Base-by-base conservation (phyloP, 1,139 yeast genomes). In the Kluyveromyces sp. region DNA sequence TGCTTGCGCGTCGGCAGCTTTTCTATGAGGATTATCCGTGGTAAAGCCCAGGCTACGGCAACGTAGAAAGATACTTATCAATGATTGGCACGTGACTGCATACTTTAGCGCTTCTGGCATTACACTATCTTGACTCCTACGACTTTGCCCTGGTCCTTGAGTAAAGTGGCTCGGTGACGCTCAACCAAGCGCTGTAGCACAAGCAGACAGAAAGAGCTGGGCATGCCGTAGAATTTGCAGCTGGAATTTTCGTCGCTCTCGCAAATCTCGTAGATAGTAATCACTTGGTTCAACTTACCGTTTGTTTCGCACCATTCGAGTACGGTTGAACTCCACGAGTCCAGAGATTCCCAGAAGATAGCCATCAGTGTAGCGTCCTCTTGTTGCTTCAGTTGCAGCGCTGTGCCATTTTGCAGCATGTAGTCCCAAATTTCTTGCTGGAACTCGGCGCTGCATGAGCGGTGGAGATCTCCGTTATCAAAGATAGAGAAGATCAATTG, bases 241-340 rank as follows among this genome's bases (percentile, higher is more conserved):
- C 73, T 71, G 3, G 66, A 55, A 0, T 79, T 76, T 35, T 75
- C 65, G 32, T 84, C 94, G 55, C 86, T 84, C 48, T 77, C 75
- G 0, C 70, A 56, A 38, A 92, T 63, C 61, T 92, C 98, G 63
- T 84, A 89, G 8, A 88, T 64, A 0, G 98, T 92, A 44, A 92
- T 66, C 2, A 92, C 83, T 0, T 81, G 69, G 4, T 88, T 88
- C 45, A 74, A 69, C 60, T 87, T 95, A 0, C 96, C 96, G 0
- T 89, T 75, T 13, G 70, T 68, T 44, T 82, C 89, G 17, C 85
- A 70, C 82, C 83, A 80, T 37, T 75, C 74, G 28, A 67, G 53
- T 1, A 82, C 60, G 30, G 75, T 57, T 13, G 78, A 75, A 0
- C 88, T 85, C 95, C 96, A 86, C 48, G 86, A 94, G 15, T 71